Base-by-base conservation (phyloP, 371 early-diverging fungal species). In the Mucor circinelloides region DNA sequence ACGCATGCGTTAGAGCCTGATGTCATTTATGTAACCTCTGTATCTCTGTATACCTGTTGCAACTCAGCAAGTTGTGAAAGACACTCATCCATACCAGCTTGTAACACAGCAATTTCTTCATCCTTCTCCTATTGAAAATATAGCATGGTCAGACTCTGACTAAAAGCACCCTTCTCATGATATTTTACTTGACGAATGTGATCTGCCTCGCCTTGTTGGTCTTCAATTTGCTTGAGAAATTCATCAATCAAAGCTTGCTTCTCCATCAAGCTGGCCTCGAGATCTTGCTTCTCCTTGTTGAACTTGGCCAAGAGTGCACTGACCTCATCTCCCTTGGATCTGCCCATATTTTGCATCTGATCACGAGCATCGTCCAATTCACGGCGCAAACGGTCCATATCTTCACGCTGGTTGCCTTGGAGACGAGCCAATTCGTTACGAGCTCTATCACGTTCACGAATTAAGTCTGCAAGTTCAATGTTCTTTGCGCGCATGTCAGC, bases 1-100 rank as follows among this genome's bases (percentile, higher is more conserved):
- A 46, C 23, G 23, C 12, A 19, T 3, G 17, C 27, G 23, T 52
- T 13, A 52, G 52, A 2, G 0, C 15, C 52, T 52, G 52, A 52
- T 27, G 27, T 52, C 52, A 52, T 52, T 27, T 12, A 10, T 52
- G 52, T 52, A 40, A 40, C 40, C 40, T 17, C 5, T 40, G 21
- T 21, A 21, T 46, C 10, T 19, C 10, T 25, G 1, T 52, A 48
- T 77, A 85, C 88, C 78, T 91, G 84, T 76, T 94, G 93, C 66
- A 93, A 69, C 60, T 91, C 87, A 17, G 93, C 88, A 68, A 98
- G 80, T 64, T 95, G 94, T 31, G 90, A 67, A 62, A 98, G 82
- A 58, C 95, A 93, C 82, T 98, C 97, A 78, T 97, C 98, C 87
- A 98, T 87, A 34, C 94, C 95, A n/a, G 94, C 91, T 79, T 96